Conservation (phyloP, 805 yeast genomes). For the Candida michaelii region DNA sequence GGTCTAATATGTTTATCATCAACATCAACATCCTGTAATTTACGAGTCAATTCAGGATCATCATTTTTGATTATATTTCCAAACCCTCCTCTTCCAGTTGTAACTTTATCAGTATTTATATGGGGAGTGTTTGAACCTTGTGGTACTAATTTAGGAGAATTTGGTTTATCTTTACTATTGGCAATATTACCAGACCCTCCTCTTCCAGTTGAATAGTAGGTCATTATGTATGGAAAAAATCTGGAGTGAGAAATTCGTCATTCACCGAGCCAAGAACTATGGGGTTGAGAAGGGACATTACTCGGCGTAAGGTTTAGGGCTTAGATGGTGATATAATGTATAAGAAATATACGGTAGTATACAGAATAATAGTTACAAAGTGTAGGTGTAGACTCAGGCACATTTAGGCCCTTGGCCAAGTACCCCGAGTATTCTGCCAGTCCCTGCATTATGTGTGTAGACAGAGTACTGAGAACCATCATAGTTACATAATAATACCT, state of each 20-base stretch:
- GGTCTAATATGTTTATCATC: slow-evolving; percentile 47
- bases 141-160: slow-evolving; percentile 55
- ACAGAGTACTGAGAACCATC: too few relatives aligned
- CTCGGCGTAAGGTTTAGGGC: too few relatives aligned
- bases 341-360: too few relatives aligned
- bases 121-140: slow-evolving; percentile 65
- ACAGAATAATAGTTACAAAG: too few relatives aligned
- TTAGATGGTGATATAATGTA: too few relatives aligned
- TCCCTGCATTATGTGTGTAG: too few relatives aligned
- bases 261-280: not conserved
- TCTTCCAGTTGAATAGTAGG: slow-evolving; percentile 65
- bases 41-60: slow-evolving; percentile 57
- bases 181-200: slow-evolving; percentile 75
- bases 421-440: too few relatives aligned
- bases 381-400: too few relatives aligned
- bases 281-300: not conserved
- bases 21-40: slow-evolving; percentile 70
- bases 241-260: slow-evolving; percentile 2
- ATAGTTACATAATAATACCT: too few relatives aligned
- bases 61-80: slow-evolving; percentile 71
- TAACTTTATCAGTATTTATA: slow-evolving; percentile 52
- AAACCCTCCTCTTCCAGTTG: slow-evolving; percentile 79
- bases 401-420: too few relatives aligned
- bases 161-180: slow-evolving; percentile 39
- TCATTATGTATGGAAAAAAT: not conserved